Evolutionary conservation across 2,329 filamentous ascomycete genomes (phyloP), one percentile per base, ranked within the genome.

Genomic region (Aspergillus neotritici): DNA sequence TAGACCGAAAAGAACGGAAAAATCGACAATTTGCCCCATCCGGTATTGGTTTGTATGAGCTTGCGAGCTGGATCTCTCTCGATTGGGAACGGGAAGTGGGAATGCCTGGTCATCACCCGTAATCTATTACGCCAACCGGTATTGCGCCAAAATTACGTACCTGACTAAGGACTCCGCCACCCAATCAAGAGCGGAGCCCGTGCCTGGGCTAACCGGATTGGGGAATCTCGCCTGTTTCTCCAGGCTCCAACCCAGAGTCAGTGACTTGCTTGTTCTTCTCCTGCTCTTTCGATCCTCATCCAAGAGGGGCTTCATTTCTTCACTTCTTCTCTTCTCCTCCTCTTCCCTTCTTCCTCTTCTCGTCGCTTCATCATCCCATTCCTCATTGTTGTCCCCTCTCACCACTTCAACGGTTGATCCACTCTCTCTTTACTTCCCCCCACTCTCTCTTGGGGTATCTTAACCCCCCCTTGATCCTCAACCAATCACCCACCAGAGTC

Each of bases 331-430:
- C 44, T n/a, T 14, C 30, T 25, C 30, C 31, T 36, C 13, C 15
- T 47, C 43, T 43, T 40, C 35, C 38, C 36, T 41, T 34, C 36
- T 32, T 32, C n/a, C 25, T 41, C 36, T 14, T 31, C 31, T 10
- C 38, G 13, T 38, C 38, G n/a, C 34, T 28, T 41, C 33, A 15
- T 37, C 28, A 40, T 37, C 43, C 37, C 34, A 15, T 34, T 33
- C 34, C 40, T 9, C 36, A 31, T 34, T 31, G 16, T 33, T 32
- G 43, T 33, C 30, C 41, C 36, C 21, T 41, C 34, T 44, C 47
- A 44, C 30, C 49, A 28, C 34, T 43, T 42, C 25, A 34, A 33
- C n/a, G n/a, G n/a, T 25, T 8, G 21, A 25, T 37, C 16, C n/a
- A n/a, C 32, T 39, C 21, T 41, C 34, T 31, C 28, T 37, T 34